Evolutionary conservation across 2,329 filamentous ascomycete species (phyloP), one percentile per base, ranked within the genome.

Genomic region (Chaetomium olivaceum): DNA sequence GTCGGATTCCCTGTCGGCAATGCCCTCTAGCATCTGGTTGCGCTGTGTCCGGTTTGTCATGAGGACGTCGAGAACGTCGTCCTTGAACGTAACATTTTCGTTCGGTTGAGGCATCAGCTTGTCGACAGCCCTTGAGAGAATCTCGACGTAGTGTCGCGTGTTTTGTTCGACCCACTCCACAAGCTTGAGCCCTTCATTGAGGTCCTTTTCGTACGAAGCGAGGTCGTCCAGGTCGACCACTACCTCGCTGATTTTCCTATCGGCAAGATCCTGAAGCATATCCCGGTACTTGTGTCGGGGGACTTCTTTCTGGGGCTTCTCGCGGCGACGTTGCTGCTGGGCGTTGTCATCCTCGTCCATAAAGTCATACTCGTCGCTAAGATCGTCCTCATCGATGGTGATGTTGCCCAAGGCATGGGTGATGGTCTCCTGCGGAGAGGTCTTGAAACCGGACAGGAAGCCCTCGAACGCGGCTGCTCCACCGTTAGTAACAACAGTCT

Each of bases 1-100:
- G 76, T 93, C 87, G 73, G 85, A 80, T 70, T 85, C 83, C 62
- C 85, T 83, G 71, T 91, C 89, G 27, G 88, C 86, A n/a, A 85
- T 84, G 71, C 88, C 84, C 23, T 84, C 80, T 68, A 96, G 83
- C 52, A 89, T 89, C 70, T 92, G 90, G 77, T 99, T 98, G 72
- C 93, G 88, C 73, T 89, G 90, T 72, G 91, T 89, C 72, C 95
- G 89, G 75, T 96, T 92, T 50, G 92, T 91, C 90, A 97, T 96
- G 74, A 99, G 90, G 33, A 99, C 92, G 78, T 99, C 95, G 52
- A 99, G 85, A 11, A 98, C 93, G 78, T 99, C 95, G 74, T 97
- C 93, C 78, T 98, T 98, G 84, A 97, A 98, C 71, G 86, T 93
- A 71, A 94, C 85, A 70, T 97, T 92, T 61, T 83, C 83, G 16